Conservation (phyloP, 164 flowering plant species). For the Kalanchoe fedtschenkoi region DNA sequence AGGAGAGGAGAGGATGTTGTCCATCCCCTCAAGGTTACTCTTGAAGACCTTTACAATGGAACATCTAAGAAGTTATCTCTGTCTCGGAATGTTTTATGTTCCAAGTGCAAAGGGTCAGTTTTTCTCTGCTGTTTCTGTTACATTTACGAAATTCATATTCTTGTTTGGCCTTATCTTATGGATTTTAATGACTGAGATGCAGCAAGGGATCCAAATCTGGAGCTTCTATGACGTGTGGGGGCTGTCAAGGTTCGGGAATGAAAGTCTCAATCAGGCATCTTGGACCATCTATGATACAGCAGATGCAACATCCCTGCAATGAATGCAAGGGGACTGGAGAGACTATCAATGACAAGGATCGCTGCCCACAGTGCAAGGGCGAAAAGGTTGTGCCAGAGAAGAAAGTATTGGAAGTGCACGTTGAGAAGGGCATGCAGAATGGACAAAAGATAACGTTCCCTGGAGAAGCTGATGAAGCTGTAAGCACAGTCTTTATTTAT, state of each 20-base stretch:
- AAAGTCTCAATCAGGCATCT: slow-evolving; percentile 46
- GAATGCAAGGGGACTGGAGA: slow-evolving; percentile 46
- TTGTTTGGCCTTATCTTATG: neutral
- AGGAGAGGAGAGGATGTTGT: slow-evolving; percentile 53
- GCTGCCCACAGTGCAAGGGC: slow-evolving; percentile 43
- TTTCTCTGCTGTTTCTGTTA: neutral
- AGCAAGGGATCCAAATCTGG: slow-evolving; percentile 55
- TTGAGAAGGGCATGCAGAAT: slow-evolving; percentile 53
- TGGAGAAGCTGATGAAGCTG: slow-evolving; percentile 58
- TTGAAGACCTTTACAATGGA: slow-evolving; percentile 46
- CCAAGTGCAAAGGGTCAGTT: slow-evolving; percentile 49
- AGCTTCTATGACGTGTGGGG: slow-evolving; percentile 42
- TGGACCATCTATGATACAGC: slow-evolving; percentile 52
- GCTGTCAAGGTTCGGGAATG: slow-evolving; percentile 49
- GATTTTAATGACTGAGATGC: slow-evolving; percentile 4
- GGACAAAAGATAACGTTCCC: slow-evolving; percentile 51
- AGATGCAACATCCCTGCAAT: slow-evolving; percentile 45
- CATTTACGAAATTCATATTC: neutral
- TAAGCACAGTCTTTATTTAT: slow-evolving; percentile 2
- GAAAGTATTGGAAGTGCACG: slow-evolving; percentile 37
- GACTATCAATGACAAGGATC: slow-evolving; percentile 38
- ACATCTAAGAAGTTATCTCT: slow-evolving; percentile 51
- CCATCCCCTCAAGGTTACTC: slow-evolving; percentile 45
- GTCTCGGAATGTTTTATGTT: slow-evolving; percentile 41
- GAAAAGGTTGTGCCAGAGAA: slow-evolving; percentile 47